Conservation (phyloP, 345 rosid genomes). For the Dovyalis caffra region DNA sequence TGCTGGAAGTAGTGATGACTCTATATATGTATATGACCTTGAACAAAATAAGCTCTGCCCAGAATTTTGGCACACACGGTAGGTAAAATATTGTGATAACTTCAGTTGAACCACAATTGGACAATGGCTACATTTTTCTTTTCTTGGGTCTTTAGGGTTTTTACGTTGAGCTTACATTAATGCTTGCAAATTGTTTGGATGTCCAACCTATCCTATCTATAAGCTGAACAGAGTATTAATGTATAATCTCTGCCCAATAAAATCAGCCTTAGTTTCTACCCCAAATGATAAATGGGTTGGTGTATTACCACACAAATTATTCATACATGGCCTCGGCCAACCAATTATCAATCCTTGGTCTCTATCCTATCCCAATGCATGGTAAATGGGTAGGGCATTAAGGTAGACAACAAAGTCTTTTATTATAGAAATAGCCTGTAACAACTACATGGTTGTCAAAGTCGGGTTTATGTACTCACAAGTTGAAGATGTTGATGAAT, state of each 20-base stretch:
- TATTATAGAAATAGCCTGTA: background rate
- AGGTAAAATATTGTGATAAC: conserved; percentile 4
- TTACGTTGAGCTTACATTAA: background rate
- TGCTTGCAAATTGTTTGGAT: conserved; percentile 1
- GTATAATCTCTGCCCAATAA: background rate
- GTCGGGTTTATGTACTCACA: background rate
- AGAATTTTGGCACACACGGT: conserved; percentile 73
- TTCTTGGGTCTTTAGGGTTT: background rate
- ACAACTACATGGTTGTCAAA: background rate
- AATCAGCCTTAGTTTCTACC: background rate
- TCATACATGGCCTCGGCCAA: too few species aligned
- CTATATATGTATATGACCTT: conserved; percentile 83
- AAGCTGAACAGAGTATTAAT: background rate
- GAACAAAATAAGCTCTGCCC: conserved; percentile 68
- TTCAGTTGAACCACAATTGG: background rate
- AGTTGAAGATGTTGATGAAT: too few species aligned
- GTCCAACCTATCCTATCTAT: background rate
- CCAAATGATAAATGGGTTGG: background rate
- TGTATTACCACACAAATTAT: background rate
- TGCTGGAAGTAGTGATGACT: conserved; percentile 81
- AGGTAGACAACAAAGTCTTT: too few species aligned
- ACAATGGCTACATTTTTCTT: background rate
- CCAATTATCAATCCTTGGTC: too few species aligned
- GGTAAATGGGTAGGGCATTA: too few species aligned
- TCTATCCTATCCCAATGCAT: too few species aligned